Evolutionary conservation across 1,139 yeast species (phyloP).

Genomic region (Geotrichum candidum): DNA sequence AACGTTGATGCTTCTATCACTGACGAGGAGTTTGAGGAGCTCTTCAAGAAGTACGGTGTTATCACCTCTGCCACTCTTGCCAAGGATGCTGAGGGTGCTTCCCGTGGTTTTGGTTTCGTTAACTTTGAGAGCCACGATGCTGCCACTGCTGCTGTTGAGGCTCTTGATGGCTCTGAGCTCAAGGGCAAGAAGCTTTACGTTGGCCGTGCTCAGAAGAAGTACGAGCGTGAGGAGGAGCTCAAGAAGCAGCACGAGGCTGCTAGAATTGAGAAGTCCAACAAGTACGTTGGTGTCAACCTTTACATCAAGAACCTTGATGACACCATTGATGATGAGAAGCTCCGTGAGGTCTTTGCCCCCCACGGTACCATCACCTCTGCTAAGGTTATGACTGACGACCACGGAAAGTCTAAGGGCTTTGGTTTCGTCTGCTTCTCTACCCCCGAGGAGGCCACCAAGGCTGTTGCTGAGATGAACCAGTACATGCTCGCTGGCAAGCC

Average conservation of each 20-base stretch:
- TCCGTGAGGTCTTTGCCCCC: conserved; percentile 87
- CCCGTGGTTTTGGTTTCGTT: conserved; percentile 94
- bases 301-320: conserved; percentile 96
- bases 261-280: conserved; percentile 85
- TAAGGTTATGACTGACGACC: conserved; percentile 91
- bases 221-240: conserved; percentile 95
- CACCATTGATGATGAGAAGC: conserved; percentile 80
- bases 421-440: conserved; percentile 97
- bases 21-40: conserved; percentile 59
- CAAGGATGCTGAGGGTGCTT: conserved; percentile 79
- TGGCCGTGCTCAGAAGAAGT: conserved; percentile 98
- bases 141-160: conserved; percentile 90
- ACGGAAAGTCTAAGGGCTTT: conserved; percentile 94
- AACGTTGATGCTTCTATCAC: conserved; percentile 74
- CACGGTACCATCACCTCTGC: conserved; percentile 95
- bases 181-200: conserved; percentile 85
- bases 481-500: conserved; percentile 95
- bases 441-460: conserved; percentile 99
- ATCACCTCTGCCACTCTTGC: conserved; percentile 83
- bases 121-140: conserved; percentile 82
- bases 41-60: conserved; percentile 70
- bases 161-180: conserved; percentile 79
- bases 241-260: conserved; percentile 92
- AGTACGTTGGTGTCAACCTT: conserved; percentile 96
- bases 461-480: conserved; percentile 98